These are phyloP conservation scores for Tulasnella sp. DNA, from an alignment of 768 basidiomycete genomes.

Conservation along the genomic window DNA sequence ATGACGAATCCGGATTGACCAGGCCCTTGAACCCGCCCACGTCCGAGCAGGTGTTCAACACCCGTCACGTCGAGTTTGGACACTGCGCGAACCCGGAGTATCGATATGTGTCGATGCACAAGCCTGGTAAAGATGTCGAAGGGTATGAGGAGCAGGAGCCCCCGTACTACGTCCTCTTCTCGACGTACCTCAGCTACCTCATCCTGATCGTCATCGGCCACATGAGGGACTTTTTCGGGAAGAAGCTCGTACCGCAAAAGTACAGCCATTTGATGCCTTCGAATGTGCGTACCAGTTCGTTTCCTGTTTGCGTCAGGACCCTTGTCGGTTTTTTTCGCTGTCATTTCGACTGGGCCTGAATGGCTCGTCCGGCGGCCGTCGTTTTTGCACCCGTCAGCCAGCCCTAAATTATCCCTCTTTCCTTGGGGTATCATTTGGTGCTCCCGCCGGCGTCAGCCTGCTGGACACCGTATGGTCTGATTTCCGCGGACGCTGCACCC, in stretches of 20 bases:
- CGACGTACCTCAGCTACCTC: constrained; percentile 91
- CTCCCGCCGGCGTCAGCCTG: background rate
- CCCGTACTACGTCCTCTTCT: constrained; percentile 85
- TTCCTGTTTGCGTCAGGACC: background rate
- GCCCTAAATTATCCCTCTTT: background rate
- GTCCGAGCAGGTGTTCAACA: constrained; percentile 71
- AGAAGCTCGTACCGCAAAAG: constrained; percentile 60
- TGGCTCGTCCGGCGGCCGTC: background rate
- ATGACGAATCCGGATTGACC: constrained; percentile 48
- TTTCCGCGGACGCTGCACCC: constrained; percentile 11
- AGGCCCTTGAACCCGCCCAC: constrained; percentile 67
- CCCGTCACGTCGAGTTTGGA: constrained; percentile 88
- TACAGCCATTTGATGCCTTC: constrained; percentile 81
- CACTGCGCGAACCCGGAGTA: constrained; percentile 76
- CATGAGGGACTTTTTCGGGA: constrained; percentile 91
- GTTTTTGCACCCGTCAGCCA: background rate
- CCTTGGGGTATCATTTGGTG: background rate
- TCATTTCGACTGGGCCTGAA: background rate
- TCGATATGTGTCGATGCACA: constrained; percentile 63
- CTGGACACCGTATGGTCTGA: constrained; percentile 18
- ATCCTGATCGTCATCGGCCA: constrained; percentile 90
- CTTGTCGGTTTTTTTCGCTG: constrained; percentile 18
- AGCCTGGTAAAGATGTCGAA: constrained; percentile 46
- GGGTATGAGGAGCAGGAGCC: constrained; percentile 73
- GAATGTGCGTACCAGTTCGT: constrained; percentile 54